Percentiles rank a stretch among this genome's conserved stretches.
phyloP scores from a whole-genome alignment of 257 asterid species.

The Solanum chiquidenum region DNA sequence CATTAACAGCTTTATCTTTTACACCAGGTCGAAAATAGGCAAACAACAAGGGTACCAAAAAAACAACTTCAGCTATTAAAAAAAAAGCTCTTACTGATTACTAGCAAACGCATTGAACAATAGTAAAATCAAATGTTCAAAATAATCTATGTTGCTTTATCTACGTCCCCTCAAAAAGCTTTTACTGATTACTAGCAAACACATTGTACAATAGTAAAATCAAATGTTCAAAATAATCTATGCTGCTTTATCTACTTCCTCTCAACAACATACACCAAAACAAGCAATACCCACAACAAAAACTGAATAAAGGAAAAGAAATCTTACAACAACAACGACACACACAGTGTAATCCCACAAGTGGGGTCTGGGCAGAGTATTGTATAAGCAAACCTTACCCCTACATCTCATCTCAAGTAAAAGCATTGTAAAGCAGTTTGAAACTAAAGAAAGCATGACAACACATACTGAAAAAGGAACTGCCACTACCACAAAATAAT shows the following conservation, averaged over 20 bases:
- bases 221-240: background rate
- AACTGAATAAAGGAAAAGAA: background rate
- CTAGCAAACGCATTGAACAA: background rate
- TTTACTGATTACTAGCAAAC: background rate
- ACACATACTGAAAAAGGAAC: background rate
- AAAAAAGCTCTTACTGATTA: background rate
- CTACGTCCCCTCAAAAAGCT: background rate
- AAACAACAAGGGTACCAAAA: background rate
- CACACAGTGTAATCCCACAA: background rate
- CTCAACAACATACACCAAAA: background rate
- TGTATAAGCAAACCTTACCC: background rate
- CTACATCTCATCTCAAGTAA: background rate
- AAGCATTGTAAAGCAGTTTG: background rate
- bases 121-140: background rate
- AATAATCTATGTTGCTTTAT: background rate
- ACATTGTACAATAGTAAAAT: background rate
- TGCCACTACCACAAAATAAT: background rate
- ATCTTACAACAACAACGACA: background rate
- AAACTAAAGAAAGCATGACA: background rate
- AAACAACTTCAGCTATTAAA: background rate
- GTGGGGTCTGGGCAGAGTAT: background rate
- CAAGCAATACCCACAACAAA: background rate
- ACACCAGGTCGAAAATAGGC: background rate
- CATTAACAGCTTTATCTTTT: background rate
- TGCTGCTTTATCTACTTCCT: background rate